phyloP scores from a whole-genome alignment of 768 basidiomycete species.

The Amanita pseudoporphyria region DNA sequence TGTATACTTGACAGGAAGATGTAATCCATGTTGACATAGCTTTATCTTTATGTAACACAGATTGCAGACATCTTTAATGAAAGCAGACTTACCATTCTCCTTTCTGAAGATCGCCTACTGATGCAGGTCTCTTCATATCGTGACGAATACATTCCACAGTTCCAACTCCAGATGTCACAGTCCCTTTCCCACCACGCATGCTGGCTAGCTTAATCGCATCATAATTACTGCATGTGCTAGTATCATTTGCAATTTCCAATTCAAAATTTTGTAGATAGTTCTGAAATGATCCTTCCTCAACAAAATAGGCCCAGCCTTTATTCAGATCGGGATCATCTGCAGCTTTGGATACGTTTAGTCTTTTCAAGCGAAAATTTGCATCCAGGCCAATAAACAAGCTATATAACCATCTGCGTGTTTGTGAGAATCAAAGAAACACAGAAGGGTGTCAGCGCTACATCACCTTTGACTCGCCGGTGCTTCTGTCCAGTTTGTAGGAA shows the following conservation, averaged over 20 bases:
- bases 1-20: constrained; percentile 14
- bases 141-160: constrained; percentile 13
- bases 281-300: constrained; percentile 2
- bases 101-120: constrained; percentile 9
- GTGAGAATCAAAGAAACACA: neutral
- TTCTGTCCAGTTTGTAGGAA: constrained; percentile 11
- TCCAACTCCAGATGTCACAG: constrained; percentile 14
- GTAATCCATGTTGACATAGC: constrained; percentile 18
- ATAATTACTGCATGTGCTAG: constrained; percentile 8
- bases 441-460: neutral
- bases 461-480: neutral
- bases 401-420: neutral
- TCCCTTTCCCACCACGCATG: too few relatives aligned
- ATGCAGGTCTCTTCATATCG: constrained; percentile 13
- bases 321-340: constrained; percentile 5
- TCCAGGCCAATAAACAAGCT: constrained; percentile 5
- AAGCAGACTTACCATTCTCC: constrained; percentile 9
- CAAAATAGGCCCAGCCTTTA: constrained; percentile 1
- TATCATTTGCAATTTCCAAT: neutral
- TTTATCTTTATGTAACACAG: neutral
- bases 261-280: neutral
- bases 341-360: constrained; percentile 3
- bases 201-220: constrained; percentile 9
- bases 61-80: neutral
- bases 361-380: constrained; percentile 2